Evolutionary conservation across 108 stramenopile genomes (phyloP).

Genomic region (Skeletonema costatum): DNA sequence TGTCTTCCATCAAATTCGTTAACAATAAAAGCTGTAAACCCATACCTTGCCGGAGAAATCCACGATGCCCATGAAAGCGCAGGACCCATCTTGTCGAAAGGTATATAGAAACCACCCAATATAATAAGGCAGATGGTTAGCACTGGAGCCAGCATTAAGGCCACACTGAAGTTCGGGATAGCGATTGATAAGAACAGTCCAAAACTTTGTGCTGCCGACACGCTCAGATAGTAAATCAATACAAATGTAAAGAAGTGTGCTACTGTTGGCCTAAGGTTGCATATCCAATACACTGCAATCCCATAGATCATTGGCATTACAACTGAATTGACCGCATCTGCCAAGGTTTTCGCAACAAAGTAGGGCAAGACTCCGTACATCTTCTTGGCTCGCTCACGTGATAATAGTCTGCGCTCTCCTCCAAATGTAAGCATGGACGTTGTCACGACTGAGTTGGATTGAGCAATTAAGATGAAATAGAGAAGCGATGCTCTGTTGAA

Average conservation of each 20-base stretch:
- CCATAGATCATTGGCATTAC: conserved; percentile 63
- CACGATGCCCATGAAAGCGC: conserved; percentile 66
- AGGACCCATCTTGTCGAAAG: conserved; percentile 55
- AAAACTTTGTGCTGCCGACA: conserved; percentile 71
- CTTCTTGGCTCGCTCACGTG: conserved; percentile 81
- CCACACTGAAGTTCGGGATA: conserved; percentile 60
- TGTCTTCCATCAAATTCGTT: conserved; percentile 69
- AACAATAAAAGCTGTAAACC: conserved; percentile 70
- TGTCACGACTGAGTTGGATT: conserved; percentile 51
- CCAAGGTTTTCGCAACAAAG: conserved; percentile 74
- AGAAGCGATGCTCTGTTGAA: conserved; percentile 72
- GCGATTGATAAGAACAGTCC: conserved; percentile 68
- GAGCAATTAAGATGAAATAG: conserved; percentile 81
- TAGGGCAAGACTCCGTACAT: conserved; percentile 80
- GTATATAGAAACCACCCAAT: conserved; percentile 80
- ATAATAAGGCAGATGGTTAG: conserved; percentile 75
- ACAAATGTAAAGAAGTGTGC: conserved; percentile 60
- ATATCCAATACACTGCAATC: conserved; percentile 65
- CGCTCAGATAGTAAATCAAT: conserved; percentile 61
- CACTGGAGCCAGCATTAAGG: conserved; percentile 66
- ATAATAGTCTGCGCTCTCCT: conserved; percentile 65
- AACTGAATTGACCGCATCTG: conserved; percentile 74
- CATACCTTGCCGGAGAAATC: conserved; percentile 74
- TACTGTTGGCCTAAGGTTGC: conserved; percentile 50
- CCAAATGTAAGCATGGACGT: conserved; percentile 60